Conservation (phyloP, 768 basidiomycete species). For the Podaxis sp. region DNA sequence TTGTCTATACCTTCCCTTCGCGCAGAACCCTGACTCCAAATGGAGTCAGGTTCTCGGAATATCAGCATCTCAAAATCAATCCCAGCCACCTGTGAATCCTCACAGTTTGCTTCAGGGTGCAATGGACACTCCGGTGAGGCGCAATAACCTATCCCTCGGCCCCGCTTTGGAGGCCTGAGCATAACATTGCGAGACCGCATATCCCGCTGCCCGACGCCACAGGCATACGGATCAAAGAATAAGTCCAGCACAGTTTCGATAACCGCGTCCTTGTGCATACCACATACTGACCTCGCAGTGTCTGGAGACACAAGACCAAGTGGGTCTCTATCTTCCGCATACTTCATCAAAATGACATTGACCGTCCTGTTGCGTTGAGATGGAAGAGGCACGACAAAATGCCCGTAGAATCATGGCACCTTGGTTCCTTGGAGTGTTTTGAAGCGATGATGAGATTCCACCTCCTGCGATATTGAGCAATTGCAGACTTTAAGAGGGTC, state of each 20-base stretch:
- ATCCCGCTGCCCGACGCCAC: not conserved
- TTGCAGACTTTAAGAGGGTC: not conserved
- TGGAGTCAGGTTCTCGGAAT: not conserved
- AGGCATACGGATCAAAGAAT: not conserved
- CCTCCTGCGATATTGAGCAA: not conserved
- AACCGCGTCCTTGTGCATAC: not conserved
- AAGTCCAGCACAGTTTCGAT: not conserved
- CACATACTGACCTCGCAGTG: not conserved
- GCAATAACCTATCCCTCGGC: not conserved
- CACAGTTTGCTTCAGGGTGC: not conserved
- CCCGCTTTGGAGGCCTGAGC: not conserved
- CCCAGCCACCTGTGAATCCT: not conserved
- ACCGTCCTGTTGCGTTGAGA: not conserved
- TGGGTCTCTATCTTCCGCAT: not conserved
- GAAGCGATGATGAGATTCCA: not conserved
- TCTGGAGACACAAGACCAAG: not conserved
- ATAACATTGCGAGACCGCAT: not conserved
- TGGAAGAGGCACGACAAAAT: not conserved
- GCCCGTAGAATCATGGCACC: not conserved
- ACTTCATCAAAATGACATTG: not conserved
- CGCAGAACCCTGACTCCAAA: not conserved
- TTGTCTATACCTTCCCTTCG: too few species aligned
- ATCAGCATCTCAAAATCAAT: not conserved
- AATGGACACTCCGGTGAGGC: not conserved
- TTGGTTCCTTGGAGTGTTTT: not conserved